phyloP scores from a whole-genome alignment of 257 asterid genomes.

The Solanum chmielewskii region DNA sequence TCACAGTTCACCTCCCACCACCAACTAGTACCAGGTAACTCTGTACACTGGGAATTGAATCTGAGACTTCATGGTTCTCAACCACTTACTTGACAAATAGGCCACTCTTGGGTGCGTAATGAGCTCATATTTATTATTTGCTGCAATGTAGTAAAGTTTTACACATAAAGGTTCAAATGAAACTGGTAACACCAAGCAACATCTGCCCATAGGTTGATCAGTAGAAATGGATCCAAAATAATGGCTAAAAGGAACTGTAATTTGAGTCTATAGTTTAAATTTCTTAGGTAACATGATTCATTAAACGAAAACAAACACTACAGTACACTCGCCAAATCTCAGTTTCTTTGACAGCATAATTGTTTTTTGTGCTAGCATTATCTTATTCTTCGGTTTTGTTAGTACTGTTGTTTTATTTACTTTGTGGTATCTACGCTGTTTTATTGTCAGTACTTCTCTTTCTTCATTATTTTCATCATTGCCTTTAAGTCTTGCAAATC shows the following conservation, averaged over 20 bases:
- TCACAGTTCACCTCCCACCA: neutral
- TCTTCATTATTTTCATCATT: neutral
- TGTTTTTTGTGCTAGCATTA: neutral
- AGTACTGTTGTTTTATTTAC: neutral
- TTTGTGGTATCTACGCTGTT: neutral
- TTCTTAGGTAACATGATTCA: neutral
- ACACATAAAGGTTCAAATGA: neutral
- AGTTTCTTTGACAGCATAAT: neutral
- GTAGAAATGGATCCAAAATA: neutral
- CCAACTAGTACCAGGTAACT: too few species aligned
- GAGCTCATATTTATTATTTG: neutral
- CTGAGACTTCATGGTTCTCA: neutral
- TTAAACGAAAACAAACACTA: neutral
- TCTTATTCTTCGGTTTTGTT: neutral
- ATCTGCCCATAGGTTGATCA: neutral
- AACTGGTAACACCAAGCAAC: neutral
- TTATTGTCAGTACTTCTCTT: neutral
- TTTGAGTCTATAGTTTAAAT: neutral
- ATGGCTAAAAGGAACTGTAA: neutral
- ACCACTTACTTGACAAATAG: neutral
- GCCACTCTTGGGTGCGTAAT: neutral
- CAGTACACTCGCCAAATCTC: neutral
- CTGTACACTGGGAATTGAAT: rapidly evolving
- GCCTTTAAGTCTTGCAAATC: too few species aligned
- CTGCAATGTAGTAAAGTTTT: neutral